These are phyloP conservation scores for Cercospora janseana DNA, from an alignment of 2,329 filamentous ascomycete species.

Conservation along the genomic window DNA sequence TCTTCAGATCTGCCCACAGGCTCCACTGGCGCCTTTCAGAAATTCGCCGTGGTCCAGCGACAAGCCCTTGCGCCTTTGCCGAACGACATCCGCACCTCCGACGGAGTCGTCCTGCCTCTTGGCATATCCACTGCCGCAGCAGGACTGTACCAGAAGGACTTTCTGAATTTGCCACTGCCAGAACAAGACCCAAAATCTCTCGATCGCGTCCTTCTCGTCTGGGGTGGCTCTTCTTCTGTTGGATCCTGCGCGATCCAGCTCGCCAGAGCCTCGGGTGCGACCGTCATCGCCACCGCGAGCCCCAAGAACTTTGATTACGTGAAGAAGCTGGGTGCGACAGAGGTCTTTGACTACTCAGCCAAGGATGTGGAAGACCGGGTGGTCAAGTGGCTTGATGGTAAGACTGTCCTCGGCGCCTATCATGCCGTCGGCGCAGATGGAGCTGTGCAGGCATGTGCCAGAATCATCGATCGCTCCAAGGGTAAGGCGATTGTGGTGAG, in stretches of 20 bases:
- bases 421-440: constrained; percentile 31
- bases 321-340: constrained; percentile 46
- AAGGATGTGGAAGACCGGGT: constrained; percentile 32
- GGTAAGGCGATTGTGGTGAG: constrained; percentile 35
- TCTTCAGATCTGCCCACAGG: constrained; percentile 17
- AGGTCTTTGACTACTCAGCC: constrained; percentile 50
- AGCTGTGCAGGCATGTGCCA: constrained; percentile 30
- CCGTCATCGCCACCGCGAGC: constrained; percentile 40
- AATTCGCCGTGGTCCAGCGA: constrained; percentile 36
- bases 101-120: constrained; percentile 45
- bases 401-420: constrained; percentile 35
- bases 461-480: constrained; percentile 29
- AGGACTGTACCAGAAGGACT: constrained; percentile 34
- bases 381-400: constrained; percentile 31
- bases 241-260: constrained; percentile 53
- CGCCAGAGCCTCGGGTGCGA: constrained; percentile 49
- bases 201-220: constrained; percentile 47
- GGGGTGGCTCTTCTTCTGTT: constrained; percentile 55
- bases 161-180: constrained; percentile 29
- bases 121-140: constrained; percentile 44
- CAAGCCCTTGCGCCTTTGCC: constrained; percentile 42
- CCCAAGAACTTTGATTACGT: constrained; percentile 44
- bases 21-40: constrained; percentile 34
- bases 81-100: constrained; percentile 38
- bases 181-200: constrained; percentile 18